Evolutionary conservation across 257 asterid genomes (phyloP).

Genomic region (Solanum virginianum): DNA sequence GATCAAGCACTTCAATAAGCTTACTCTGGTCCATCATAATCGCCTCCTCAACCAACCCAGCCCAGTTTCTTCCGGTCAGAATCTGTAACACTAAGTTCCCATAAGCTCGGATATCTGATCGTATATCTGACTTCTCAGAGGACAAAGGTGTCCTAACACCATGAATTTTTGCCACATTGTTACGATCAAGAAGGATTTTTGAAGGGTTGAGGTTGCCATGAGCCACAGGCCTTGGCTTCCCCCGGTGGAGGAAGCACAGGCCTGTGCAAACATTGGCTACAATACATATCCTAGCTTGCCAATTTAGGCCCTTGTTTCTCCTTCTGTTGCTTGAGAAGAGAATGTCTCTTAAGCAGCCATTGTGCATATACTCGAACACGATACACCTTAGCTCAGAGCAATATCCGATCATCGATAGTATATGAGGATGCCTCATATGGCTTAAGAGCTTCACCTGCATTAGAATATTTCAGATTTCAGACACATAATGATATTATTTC

Average conservation of each 20-base stretch:
- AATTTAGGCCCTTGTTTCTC: constrained; percentile 24
- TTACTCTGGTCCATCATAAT: constrained; percentile 10
- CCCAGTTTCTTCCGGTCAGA: constrained; percentile 39
- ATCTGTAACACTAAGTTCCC: constrained; percentile 57
- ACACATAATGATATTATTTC: background rate
- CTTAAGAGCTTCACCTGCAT: constrained; percentile 43
- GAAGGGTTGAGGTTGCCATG: constrained; percentile 57
- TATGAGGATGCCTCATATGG: constrained; percentile 42
- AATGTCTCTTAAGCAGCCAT: constrained; percentile 43
- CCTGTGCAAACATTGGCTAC: constrained; percentile 50
- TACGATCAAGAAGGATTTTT: constrained; percentile 42
- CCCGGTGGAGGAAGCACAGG: constrained; percentile 48
- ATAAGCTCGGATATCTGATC: constrained; percentile 35
- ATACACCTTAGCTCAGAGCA: constrained; percentile 51
- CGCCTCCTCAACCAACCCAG: constrained; percentile 12
- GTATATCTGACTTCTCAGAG: constrained; percentile 2
- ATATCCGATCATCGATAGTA: constrained; percentile 48
- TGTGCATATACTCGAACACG: constrained; percentile 43
- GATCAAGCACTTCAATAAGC: constrained; percentile 21
- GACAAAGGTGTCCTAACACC: constrained; percentile 13
- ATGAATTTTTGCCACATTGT: constrained; percentile 31
- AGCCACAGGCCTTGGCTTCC: constrained; percentile 35
- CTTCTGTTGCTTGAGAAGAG: constrained; percentile 29
- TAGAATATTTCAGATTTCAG: background rate
- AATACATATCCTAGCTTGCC: constrained; percentile 43